Evolutionary conservation across 164 flowering plant species (phyloP), one percentile per base, ranked within the genome.

Genomic region (Berberis vulgaris): DNA sequence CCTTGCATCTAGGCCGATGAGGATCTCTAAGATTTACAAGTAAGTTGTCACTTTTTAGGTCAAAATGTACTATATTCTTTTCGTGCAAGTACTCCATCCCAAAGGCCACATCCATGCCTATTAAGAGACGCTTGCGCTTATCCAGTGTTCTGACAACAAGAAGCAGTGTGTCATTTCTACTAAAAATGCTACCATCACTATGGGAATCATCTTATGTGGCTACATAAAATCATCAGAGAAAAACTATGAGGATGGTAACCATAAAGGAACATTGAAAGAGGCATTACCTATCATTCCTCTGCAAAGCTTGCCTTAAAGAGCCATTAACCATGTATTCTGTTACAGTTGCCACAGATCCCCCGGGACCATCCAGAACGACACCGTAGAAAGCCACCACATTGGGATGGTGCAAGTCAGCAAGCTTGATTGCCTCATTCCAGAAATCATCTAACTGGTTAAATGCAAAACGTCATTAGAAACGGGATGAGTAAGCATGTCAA

Each of bases 41-140:
- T 64, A 93, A 74, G 73, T 93, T 93, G 74, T 93, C 98, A 71
- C 96, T 90, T 76, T 93, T 93, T 69, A 93, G 76, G 77, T 93
- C 98, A 66, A 93, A 93, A 72, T 93, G 98, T 54, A 93, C 96
- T 10, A 93, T 90, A 60, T 90, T 93, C 73, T 82, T 93, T 40
- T 83, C 89, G 74, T 93, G 98, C 82, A 93, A 70, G 66, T 93
- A 93, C 70, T 93, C 98, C 98, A 93, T 93, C 42, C 98, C 98
- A 74, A 90, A 93, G 60, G 97, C 98, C 54, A 85, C 94, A 81
- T 93, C 98, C 98, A 93, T 93, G 8, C 94, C 93, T 76, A 92
- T 88, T 75, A 86, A 54, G 26, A 89, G 80, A 41, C 91, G 86
- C 79, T 88, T 89, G 38, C 87, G 88, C 78, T 84, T 83, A 73